Conservation (phyloP, 768 basidiomycete genomes). For the Boletus patriciae region DNA sequence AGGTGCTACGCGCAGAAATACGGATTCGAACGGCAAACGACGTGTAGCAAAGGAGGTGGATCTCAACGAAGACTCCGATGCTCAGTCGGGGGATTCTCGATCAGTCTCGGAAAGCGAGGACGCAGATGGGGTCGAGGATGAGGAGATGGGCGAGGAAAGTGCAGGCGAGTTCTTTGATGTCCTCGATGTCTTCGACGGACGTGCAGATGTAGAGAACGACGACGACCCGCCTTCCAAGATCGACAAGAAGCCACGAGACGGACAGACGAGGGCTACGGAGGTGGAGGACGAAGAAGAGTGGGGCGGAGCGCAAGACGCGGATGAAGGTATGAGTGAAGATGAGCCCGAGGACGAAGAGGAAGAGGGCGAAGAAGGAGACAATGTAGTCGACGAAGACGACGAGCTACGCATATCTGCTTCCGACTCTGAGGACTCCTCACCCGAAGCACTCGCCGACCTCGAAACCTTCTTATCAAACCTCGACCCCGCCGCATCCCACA, state of each 20-base stretch:
- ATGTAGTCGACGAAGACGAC: slow-evolving; percentile 36
- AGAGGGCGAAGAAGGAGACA: slow-evolving; percentile 32
- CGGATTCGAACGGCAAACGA: slow-evolving; percentile 28
- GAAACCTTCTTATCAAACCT: slow-evolving; percentile 71
- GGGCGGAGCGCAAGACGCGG: slow-evolving; percentile 9
- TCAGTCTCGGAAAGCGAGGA: slow-evolving; percentile 28
- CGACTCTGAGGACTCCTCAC: slow-evolving; percentile 49
- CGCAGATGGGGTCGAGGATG: slow-evolving; percentile 34
- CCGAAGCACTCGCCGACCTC: slow-evolving; percentile 65
- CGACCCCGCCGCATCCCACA: slow-evolving; percentile 52
- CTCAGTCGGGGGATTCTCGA: slow-evolving; percentile 23
- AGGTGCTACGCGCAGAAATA: slow-evolving; percentile 14
- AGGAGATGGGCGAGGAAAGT: slow-evolving; percentile 48
- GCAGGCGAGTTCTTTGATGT: slow-evolving; percentile 62
- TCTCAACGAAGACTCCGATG: slow-evolving; percentile 58
- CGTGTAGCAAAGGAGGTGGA: slow-evolving; percentile 54
- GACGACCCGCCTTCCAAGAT: slow-evolving; percentile 11
- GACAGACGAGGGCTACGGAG: slow-evolving; percentile 57
- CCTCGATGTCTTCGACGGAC: slow-evolving; percentile 66
- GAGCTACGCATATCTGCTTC: slow-evolving; percentile 50
- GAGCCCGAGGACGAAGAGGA: slow-evolving; percentile 30
- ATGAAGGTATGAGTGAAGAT: slow-evolving; percentile 38
- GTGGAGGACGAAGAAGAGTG: slow-evolving; percentile 40
- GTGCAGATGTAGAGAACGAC: slow-evolving; percentile 39
- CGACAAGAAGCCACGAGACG: not conserved